These are phyloP conservation scores for Paramecium caudatum DNA, from an alignment of 73 alveolate genomes.

Conservation along the genomic window DNA sequence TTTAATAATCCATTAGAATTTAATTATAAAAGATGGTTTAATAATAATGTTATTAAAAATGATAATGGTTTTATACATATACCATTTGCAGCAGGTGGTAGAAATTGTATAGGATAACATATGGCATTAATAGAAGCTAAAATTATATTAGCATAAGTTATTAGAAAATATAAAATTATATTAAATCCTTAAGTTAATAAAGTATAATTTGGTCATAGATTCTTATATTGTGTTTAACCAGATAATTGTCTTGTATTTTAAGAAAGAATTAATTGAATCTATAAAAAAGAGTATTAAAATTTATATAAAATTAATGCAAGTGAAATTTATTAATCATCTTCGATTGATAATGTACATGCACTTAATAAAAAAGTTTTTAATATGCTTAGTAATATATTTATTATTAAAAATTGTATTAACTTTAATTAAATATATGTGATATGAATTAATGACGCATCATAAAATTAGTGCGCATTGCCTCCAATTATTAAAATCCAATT, in stretches of 20 bases:
- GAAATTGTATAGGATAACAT: constrained; percentile 75
- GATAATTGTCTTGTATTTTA: not conserved
- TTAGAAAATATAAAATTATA: not conserved
- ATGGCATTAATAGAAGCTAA: constrained; percentile 76
- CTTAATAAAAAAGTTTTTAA: too few species aligned
- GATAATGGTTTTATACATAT: constrained; percentile 55
- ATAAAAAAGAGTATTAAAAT: too few species aligned
- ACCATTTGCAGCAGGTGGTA: constrained; percentile 73
- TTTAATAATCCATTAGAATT: constrained; percentile 56
- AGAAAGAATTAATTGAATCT: not conserved
- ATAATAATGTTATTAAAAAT: constrained; percentile 48
- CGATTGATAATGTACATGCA: too few species aligned
- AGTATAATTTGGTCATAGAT: not conserved
- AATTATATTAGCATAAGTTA: constrained; percentile 37
- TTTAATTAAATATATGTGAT: too few species aligned
- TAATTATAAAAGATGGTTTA: constrained; percentile 58
- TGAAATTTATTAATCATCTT: too few species aligned
- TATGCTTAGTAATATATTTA: too few species aligned
- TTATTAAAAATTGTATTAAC: too few species aligned
- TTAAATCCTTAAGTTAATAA: not conserved
- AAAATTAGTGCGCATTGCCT: not conserved
- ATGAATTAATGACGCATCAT: constrained; percentile 17
- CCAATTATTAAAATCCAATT: constrained; percentile 51
- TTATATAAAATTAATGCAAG: too few species aligned
- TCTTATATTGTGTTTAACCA: constrained; percentile 15